Conservation (phyloP, 1,284 basidiomycete species). For the Rhodotorula sp. region DNA sequence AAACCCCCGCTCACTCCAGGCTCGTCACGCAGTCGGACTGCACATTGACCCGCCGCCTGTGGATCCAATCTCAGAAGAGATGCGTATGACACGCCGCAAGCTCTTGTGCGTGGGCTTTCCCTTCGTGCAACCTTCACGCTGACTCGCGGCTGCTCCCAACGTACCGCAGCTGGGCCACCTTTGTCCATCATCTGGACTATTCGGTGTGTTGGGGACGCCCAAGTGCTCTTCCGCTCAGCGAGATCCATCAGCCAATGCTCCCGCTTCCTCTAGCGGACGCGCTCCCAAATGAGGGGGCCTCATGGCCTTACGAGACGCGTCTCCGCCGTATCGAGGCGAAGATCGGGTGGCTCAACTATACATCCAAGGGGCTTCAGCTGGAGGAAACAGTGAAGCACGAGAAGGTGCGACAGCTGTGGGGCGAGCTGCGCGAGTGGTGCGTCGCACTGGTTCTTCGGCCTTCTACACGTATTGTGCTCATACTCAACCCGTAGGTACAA, state of each 20-base stretch:
- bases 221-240: neutral
- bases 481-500: neutral
- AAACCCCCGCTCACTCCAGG: neutral
- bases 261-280: neutral
- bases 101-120: constrained; percentile 1
- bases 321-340: neutral
- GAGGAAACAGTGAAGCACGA: neutral
- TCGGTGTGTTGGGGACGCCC: neutral
- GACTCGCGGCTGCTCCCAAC: too few relatives aligned
- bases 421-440: neutral
- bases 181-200: neutral
- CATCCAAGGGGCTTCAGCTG: neutral
- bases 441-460: neutral
- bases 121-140: too few relatives aligned
- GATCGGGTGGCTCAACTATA: neutral
- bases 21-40: neutral
- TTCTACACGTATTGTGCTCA: too few relatives aligned
- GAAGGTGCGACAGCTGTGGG: neutral
- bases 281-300: neutral
- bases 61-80: neutral
- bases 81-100: neutral
- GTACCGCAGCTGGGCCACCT: neutral
- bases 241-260: neutral
- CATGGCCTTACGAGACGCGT: neutral
- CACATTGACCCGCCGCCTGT: neutral